Conservation (phyloP, 202 grass and related monocot genomes). For the Setaria viridis region DNA sequence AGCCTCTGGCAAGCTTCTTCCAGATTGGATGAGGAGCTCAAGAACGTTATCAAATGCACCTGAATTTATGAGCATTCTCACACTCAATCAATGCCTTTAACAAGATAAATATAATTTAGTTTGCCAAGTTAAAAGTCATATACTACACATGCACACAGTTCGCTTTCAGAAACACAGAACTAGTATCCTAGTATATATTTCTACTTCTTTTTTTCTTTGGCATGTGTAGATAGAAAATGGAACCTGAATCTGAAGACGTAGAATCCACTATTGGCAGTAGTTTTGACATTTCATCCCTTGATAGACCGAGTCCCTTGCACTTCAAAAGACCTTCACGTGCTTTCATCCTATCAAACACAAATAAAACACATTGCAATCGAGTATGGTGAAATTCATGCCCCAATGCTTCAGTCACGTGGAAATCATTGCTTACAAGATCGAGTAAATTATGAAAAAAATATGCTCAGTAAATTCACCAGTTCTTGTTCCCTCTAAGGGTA, state of each 20-base stretch:
- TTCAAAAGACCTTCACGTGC: slow-evolving; percentile 84
- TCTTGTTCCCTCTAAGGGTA: slow-evolving; percentile 83
- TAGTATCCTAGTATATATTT: background rate
- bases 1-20: slow-evolving; percentile 76
- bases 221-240: slow-evolving; percentile 5
- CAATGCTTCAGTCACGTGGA: slow-evolving; percentile 12
- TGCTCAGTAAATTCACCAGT: slow-evolving; percentile 55
- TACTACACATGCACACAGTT: slow-evolving; percentile 13
- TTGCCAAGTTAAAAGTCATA: slow-evolving; percentile 21
- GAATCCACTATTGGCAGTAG: slow-evolving; percentile 83
- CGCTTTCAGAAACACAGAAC: background rate
- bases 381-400: slow-evolving; percentile 11
- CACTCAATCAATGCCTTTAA: background rate
- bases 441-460: background rate
- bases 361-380: slow-evolving; percentile 8
- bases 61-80: slow-evolving; percentile 40
- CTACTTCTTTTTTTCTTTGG: background rate
- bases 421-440: slow-evolving; percentile 1
- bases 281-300: slow-evolving; percentile 67
- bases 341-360: slow-evolving; percentile 67
- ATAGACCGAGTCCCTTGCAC: slow-evolving; percentile 68
- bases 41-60: slow-evolving; percentile 87
- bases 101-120: background rate
- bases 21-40: slow-evolving; percentile 71
- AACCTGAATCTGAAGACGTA: slow-evolving; percentile 93